Percentiles rank a stretch among this genome's conserved stretches.
Conservation (phyloP, 2,329 filamentous ascomycete genomes). For the Sphaerulina musiva region DNA sequence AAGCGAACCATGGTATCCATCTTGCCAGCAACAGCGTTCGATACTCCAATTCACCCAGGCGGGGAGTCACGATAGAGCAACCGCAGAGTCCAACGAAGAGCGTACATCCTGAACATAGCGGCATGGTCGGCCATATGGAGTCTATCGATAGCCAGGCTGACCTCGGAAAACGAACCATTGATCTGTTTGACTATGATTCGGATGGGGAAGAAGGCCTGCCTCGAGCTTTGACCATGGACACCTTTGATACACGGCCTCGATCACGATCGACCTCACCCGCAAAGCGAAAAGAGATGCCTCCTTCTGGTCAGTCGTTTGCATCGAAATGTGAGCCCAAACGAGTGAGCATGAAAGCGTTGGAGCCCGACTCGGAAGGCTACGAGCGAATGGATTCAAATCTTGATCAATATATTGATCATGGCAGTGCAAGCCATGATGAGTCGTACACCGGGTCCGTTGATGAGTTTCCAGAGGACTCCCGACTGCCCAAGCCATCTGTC, state of each 20-base stretch:
- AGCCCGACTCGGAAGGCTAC: slow-evolving; percentile 24
- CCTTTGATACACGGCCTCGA: slow-evolving; percentile 1
- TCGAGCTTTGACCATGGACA: slow-evolving; percentile 1
- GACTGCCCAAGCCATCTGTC: slow-evolving; percentile 15
- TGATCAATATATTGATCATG: slow-evolving; percentile 3
- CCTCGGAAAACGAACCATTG: slow-evolving; percentile 26
- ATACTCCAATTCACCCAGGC: slow-evolving; percentile 30
- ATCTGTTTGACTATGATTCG: slow-evolving; percentile 34
- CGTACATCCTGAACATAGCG: slow-evolving; percentile 29
- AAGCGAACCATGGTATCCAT: slow-evolving; percentile 1
- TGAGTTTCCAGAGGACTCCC: slow-evolving; percentile 16
- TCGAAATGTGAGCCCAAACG: slow-evolving; percentile 22
- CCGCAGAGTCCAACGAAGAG: slow-evolving; percentile 33
- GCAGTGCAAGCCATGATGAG: slow-evolving; percentile 11
- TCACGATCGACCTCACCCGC: slow-evolving; percentile 15
- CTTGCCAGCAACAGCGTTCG: slow-evolving; percentile 17
- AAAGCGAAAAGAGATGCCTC: slow-evolving; percentile 20
- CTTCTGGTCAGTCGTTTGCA: slow-evolving; percentile 15
- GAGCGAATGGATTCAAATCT: slow-evolving; percentile 24
- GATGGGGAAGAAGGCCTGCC: slow-evolving; percentile 21
- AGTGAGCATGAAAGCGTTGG: slow-evolving; percentile 15
- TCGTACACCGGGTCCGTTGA: slow-evolving; percentile 30
- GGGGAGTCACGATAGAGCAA: slow-evolving; percentile 31
- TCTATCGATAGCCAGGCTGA: slow-evolving; percentile 30
- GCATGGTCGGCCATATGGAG: slow-evolving; percentile 20